Base-by-base conservation (phyloP, 176 grass and related monocot species). In the Eremochloa ophiuroides region DNA sequence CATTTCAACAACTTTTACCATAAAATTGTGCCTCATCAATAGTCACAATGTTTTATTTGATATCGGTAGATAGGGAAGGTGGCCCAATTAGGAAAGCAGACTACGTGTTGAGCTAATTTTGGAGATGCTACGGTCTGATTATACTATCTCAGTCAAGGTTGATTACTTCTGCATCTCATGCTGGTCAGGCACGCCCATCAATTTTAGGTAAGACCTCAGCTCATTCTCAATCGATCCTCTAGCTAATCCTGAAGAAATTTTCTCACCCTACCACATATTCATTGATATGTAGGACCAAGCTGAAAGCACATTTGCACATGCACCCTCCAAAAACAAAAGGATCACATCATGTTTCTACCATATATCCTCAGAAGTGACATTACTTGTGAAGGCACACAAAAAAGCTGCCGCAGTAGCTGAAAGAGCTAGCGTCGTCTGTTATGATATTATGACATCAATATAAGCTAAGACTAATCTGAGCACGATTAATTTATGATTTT, bases 121-220 rank as follows among this genome's bases (percentile, higher is more conserved):
- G 20, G 25, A 72, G 2, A 73, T 58, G 20, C 66, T 88, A 22
- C 56, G 37, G 7, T n/a, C 11, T 55, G 6, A 61, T 79, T 23
- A 39, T 73, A 37, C 9, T 10, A 69, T 18, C 43, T 65, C 53
- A 64, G 1, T 4, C 77, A 56, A 73, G 71, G 66, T 75, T 77
- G 64, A 46, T 76, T 81, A 31, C 51, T 75, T 72, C 23, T 58
- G 34, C 67, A 46, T 83, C 74, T 35, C 40, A 69, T 89, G 59
- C 65, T 77, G 89, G 85, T 87, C 74, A 68, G 61, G 72, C 3
- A 90, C 39, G 61, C 26, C 66, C 60, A 86, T 90, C 83, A 74
- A 31, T 82, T 78, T 78, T 86, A 90, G 88, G 79, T 83, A 53
- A 67, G 74, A 74, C 23, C 73, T 82, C 74, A 83, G 20, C n/a